Evolutionary conservation across 768 basidiomycete species (phyloP).

Genomic region (Rhizopogon sp.): DNA sequence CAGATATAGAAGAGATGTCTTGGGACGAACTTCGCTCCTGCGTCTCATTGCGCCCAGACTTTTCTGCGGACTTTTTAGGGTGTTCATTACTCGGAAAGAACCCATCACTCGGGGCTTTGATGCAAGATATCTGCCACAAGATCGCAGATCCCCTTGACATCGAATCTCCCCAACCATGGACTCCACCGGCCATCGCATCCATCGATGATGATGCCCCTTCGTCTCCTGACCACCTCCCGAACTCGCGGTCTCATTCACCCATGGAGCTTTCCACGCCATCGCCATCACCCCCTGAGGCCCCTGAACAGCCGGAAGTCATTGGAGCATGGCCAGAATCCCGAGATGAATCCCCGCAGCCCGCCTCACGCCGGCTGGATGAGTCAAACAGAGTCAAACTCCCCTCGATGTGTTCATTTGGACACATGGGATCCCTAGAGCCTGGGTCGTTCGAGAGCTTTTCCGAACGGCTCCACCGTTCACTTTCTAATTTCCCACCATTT

Average conservation of each 20-base stretch:
- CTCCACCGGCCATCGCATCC: constrained; percentile 11
- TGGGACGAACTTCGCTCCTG: constrained; percentile 9
- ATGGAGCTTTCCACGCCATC: constrained; percentile 44
- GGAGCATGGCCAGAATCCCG: constrained; percentile 41
- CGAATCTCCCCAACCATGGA: constrained; percentile 8
- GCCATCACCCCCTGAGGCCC: constrained; percentile 17
- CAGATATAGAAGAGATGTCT: constrained; percentile 50
- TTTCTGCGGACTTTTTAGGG: constrained; percentile 5
- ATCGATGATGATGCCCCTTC: constrained; percentile 5
- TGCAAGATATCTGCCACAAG: constrained; percentile 21
- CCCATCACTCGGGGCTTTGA: constrained; percentile 26
- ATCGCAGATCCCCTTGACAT: constrained; percentile 6
- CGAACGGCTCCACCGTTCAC: neutral
- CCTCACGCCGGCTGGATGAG: neutral
- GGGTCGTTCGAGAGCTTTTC: neutral
- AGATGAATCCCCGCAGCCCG: constrained; percentile 24
- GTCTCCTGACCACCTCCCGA: neutral
- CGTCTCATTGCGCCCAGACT: constrained; percentile 11
- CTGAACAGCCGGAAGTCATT: constrained; percentile 33
- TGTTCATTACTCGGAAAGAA: constrained; percentile 20
- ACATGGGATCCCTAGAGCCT: neutral
- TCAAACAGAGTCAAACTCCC: neutral
- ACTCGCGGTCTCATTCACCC: constrained; percentile 39
- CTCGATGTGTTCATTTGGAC: constrained; percentile 1
- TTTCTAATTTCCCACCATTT: neutral